A percentile compares a stretch with the other conserved stretches of the same genome.
Evolutionary conservation across 2,329 filamentous ascomycete genomes (phyloP).

Genomic region (Clarireedia hainanense): DNA sequence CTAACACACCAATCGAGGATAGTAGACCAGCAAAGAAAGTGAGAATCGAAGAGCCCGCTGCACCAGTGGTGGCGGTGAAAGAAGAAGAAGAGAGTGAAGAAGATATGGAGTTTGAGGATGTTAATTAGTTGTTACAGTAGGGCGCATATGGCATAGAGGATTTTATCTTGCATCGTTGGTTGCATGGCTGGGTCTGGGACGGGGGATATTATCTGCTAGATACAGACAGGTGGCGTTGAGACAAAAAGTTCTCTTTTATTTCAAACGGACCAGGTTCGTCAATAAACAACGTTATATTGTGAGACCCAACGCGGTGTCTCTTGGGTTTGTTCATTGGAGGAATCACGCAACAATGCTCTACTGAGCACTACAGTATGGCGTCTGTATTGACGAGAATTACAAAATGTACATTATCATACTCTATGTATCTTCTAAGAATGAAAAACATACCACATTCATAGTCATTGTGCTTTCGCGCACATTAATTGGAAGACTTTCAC

Average conservation of each 20-base stretch:
- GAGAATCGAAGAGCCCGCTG: conserved; percentile 44
- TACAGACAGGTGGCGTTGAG: conserved; percentile 4
- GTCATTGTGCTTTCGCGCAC: no score
- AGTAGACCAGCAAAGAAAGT: conserved; percentile 49
- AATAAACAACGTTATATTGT: neutral
- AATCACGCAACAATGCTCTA: no score
- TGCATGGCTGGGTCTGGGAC: neutral
- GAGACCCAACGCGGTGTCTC: neutral
- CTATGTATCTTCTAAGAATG: no score
- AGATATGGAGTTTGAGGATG: conserved; percentile 52
- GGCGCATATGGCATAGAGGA: neutral
- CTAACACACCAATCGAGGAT: conserved; percentile 33
- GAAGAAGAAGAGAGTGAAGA: conserved; percentile 44
- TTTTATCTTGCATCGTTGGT: conserved; percentile 1
- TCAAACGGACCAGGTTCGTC: no score
- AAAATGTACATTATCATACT: no score
- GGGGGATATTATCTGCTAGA: neutral
- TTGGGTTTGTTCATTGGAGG: no score
- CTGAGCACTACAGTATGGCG: no score
- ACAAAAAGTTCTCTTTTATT: neutral
- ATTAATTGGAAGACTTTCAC: no score
- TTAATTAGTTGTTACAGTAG: conserved; percentile 21
- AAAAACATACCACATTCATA: no score
- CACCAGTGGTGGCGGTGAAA: conserved; percentile 23
- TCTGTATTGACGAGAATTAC: no score